phyloP scores from a whole-genome alignment of 345 rosid species.

The Clausena lansium region DNA sequence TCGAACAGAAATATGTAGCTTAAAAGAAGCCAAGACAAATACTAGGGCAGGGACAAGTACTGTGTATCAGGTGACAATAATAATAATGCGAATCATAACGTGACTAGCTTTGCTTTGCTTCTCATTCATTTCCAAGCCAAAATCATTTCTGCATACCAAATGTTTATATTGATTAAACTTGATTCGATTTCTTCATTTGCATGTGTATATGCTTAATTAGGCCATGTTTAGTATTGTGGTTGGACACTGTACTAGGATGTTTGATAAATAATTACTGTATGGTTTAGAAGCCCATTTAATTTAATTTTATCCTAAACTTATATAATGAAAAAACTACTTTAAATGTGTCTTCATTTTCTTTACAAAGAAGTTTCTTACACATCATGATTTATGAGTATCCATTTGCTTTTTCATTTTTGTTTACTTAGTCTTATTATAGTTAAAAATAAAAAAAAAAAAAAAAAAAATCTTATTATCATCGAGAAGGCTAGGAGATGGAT shows the following conservation, averaged over 20 bases:
- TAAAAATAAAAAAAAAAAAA: neutral
- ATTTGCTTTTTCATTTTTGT: neutral
- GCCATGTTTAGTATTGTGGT: too few species aligned
- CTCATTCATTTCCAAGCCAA: neutral
- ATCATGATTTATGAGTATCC: neutral
- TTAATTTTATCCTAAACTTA: too few species aligned
- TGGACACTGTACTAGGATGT: too few species aligned
- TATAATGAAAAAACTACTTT: too few species aligned
- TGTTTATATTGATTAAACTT: neutral
- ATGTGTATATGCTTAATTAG: neutral
- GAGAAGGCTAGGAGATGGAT: too few species aligned
- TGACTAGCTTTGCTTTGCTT: neutral
- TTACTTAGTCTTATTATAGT: neutral
- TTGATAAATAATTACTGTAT: too few species aligned
- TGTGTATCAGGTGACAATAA: neutral
- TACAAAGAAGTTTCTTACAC: neutral
- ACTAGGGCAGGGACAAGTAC: neutral
- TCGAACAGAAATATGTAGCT: neutral
- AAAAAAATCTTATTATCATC: neutral
- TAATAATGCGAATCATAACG: slow-evolving; percentile 5
- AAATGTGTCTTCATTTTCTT: neutral
- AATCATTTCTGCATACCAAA: neutral
- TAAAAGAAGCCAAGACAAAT: neutral
- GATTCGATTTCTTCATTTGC: slow-evolving; percentile 13
- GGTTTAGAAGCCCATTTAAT: too few species aligned